Evolutionary conservation across 768 basidiomycete species (phyloP).

Genomic region (Hortiboletus campestris): DNA sequence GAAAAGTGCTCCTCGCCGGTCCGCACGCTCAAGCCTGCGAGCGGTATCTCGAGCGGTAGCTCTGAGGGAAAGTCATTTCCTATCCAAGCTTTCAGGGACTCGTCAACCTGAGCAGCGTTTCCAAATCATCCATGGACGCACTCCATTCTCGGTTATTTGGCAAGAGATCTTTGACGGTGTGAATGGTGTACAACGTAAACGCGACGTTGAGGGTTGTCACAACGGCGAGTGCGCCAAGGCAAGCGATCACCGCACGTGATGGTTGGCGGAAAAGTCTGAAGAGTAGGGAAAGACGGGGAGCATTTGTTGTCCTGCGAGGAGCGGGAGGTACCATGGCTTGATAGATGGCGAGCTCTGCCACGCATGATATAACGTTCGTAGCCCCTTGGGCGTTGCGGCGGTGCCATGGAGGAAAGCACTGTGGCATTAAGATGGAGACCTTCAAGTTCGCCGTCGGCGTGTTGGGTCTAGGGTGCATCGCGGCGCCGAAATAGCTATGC

Average conservation of each 20-base stretch:
- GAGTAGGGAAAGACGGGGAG: neutral
- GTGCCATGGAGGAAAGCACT: neutral
- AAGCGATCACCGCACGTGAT: slow-evolving; percentile 1
- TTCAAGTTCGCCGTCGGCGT: no score
- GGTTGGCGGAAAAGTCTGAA: neutral
- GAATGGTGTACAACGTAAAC: slow-evolving; percentile 19
- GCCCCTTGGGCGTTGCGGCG: no score
- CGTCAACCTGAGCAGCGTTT: neutral
- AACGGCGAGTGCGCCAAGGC: slow-evolving; percentile 18
- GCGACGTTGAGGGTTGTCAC: slow-evolving; percentile 25
- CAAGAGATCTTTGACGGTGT: slow-evolving; percentile 10
- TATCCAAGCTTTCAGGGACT: slow-evolving; percentile 20
- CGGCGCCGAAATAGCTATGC: no score
- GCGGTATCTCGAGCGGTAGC: slow-evolving; percentile 30
- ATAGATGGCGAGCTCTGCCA: neutral
- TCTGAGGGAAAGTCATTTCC: slow-evolving; percentile 33
- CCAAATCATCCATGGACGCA: slow-evolving; percentile 1
- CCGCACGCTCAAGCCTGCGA: slow-evolving; percentile 28
- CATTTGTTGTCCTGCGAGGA: no score
- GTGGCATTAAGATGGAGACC: neutral
- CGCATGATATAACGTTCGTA: no score
- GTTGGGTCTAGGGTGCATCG: no score
- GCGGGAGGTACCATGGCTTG: neutral
- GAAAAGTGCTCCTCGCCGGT: slow-evolving; percentile 28
- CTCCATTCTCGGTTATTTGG: slow-evolving; percentile 23